Percentiles rank a stretch among this genome's conserved stretches.
Evolutionary conservation across 495 filamentous ascomycete genomes (phyloP).

Genomic region (Penicillium ucsense): DNA sequence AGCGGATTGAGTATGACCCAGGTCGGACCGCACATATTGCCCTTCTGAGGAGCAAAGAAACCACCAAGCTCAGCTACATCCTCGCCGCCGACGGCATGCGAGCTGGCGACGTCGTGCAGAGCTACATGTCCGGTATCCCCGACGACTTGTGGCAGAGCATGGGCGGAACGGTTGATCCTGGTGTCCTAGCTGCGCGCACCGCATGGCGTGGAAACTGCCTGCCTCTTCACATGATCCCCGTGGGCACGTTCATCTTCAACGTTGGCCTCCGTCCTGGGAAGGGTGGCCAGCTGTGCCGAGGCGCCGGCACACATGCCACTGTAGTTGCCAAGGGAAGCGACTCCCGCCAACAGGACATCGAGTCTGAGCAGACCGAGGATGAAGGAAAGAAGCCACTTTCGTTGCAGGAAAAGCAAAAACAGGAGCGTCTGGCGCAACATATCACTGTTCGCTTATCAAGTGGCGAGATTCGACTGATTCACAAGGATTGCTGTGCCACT

Average conservation of each 20-base stretch:
- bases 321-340: slow-evolving; percentile 78
- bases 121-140: slow-evolving; percentile 82
- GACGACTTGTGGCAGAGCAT: slow-evolving; percentile 73
- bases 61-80: slow-evolving; percentile 60
- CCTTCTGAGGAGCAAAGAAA: slow-evolving; percentile 58
- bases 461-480: slow-evolving; percentile 80
- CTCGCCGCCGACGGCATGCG: slow-evolving; percentile 88
- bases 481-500: slow-evolving; percentile 85
- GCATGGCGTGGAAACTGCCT: slow-evolving; percentile 92
- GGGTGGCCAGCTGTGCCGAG: slow-evolving; percentile 82
- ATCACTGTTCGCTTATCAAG: slow-evolving; percentile 80
- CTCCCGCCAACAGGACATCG: slow-evolving; percentile 27
- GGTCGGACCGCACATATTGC: slow-evolving; percentile 91
- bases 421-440: slow-evolving; percentile 50
- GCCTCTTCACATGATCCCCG: slow-evolving; percentile 85
- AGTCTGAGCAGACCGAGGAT: slow-evolving; percentile 13
- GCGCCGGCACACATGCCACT: slow-evolving; percentile 82
- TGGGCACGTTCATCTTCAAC: slow-evolving; percentile 84
- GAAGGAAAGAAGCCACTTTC: slow-evolving; percentile 26
- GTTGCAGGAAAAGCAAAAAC: slow-evolving; percentile 34
- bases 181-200: slow-evolving; percentile 88
- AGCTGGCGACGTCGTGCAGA: slow-evolving; percentile 82
- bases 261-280: slow-evolving; percentile 65
- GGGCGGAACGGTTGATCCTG: slow-evolving; percentile 85
- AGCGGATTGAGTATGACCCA: slow-evolving; percentile 93